Base-by-base conservation (phyloP, 2,329 filamentous ascomycete species). In the Ophiostoma sp. region DNA sequence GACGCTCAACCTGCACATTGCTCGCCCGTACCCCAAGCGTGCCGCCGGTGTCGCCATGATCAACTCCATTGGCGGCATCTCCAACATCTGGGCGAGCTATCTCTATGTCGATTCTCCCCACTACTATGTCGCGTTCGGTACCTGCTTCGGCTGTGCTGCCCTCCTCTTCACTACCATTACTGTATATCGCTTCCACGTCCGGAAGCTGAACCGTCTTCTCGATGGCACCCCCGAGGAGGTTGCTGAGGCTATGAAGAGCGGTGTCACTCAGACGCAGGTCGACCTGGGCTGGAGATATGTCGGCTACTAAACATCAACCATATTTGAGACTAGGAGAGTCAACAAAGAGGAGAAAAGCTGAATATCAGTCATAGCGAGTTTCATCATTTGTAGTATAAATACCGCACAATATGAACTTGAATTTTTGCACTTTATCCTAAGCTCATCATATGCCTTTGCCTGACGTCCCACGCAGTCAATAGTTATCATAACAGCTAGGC, bases 41-140 rank as follows among this genome's bases (percentile, higher is more conserved):
- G 80, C 81, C 0, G 80, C 79, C 1, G 80, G 78, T 2, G 78
- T 76, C 3, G 81, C 81, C 4, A 69, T 82, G 33, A 77, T 82
- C 67, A 82, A 82, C 74, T 69, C 76, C 20, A 76, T 79, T 36
- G 77, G 77, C 17, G 77, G 77, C 39, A 76, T 75, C 0, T 76
- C 77, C 10, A 79, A 79, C 71, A 78, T 79, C 60, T 79, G 77
- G 76, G 76, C 77, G 20, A 77, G 76, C 0, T 79, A 79, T 67
- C 71, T 80, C 15, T 80, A 79, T 72, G 69, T 74, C 68, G 68
- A 57, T 4, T 41, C 71, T 5, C 75, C 75, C 20, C 73, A 72
- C 23, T 76, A 74, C 66, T 74, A 72, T 52, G 72, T 72, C 13
- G 75, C 75, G 1, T 76, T 75, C 54, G 74, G 72, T 6, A 57